Percentiles rank a stretch among this genome's conserved stretches.
Conservation (phyloP, 1,284 basidiomycete species). For the Anthracocystis panici-leucophaei region DNA sequence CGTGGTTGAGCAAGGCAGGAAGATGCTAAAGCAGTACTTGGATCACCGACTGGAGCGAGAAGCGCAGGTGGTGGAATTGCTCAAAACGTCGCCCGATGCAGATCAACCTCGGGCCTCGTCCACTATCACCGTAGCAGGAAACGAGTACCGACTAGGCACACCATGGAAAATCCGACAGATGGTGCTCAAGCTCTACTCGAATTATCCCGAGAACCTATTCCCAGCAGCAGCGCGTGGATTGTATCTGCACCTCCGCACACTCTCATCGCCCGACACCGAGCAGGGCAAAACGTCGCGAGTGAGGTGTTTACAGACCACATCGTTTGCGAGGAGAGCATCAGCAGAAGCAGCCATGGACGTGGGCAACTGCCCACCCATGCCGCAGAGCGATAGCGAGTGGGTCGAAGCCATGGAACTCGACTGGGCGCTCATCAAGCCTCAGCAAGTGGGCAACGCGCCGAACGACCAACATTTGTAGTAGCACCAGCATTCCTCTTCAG, state of each 20-base stretch:
- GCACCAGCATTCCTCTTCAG: not conserved
- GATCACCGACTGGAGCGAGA: slow-evolving; percentile 85
- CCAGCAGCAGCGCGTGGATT: slow-evolving; percentile 79
- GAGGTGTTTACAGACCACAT: slow-evolving; percentile 38
- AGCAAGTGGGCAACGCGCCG: not conserved
- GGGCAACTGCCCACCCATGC: slow-evolving; percentile 43
- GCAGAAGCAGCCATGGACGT: slow-evolving; percentile 27
- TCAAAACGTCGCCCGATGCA: slow-evolving; percentile 71
- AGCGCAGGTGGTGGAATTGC: slow-evolving; percentile 78
- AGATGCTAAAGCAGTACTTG: slow-evolving; percentile 79
- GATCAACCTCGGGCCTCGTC: slow-evolving; percentile 45
- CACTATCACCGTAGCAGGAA: slow-evolving; percentile 10
- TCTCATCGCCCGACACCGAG: slow-evolving; percentile 68
- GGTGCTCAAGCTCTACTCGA: slow-evolving; percentile 74
- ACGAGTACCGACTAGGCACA: slow-evolving; percentile 16
- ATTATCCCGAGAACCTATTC: slow-evolving; percentile 77
- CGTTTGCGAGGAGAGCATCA: slow-evolving; percentile 30
- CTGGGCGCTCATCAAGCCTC: slow-evolving; percentile 30
- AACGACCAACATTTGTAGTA: slow-evolving; percentile 25
- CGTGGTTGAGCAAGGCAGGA: slow-evolving; percentile 75
- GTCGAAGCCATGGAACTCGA: slow-evolving; percentile 49
- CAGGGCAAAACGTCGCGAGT: slow-evolving; percentile 19
- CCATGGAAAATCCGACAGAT: slow-evolving; percentile 62
- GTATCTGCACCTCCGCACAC: slow-evolving; percentile 80
- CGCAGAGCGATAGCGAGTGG: slow-evolving; percentile 40